phyloP scores from a whole-genome alignment of 2,329 filamentous ascomycete species.

The Macroventuria anomochaeta region DNA sequence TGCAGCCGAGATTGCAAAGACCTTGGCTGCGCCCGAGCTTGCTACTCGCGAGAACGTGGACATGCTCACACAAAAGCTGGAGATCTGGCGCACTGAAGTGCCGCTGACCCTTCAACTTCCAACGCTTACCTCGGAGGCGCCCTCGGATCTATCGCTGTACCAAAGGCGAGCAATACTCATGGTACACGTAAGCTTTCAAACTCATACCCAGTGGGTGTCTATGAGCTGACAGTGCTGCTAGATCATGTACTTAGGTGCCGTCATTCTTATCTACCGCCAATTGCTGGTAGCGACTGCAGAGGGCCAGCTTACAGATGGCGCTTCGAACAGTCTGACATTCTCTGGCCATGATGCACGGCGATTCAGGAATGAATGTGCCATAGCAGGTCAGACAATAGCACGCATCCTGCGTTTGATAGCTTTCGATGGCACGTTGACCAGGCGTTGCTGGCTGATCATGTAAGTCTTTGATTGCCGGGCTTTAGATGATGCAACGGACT shows the following conservation, averaged over 20 bases:
- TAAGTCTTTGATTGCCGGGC: slow-evolving; percentile 16
- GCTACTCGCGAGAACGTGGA: slow-evolving; percentile 39
- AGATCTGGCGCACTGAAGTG: slow-evolving; percentile 44
- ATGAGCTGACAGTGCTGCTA: slow-evolving; percentile 11
- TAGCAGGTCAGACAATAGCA: slow-evolving; percentile 46
- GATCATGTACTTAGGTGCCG: slow-evolving; percentile 49
- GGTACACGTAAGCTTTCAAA: slow-evolving; percentile 40
- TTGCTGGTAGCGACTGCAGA: slow-evolving; percentile 43
- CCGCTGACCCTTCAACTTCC: slow-evolving; percentile 41
- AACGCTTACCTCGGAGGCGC: slow-evolving; percentile 34
- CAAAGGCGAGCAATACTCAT: slow-evolving; percentile 47
- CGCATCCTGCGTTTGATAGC: slow-evolving; percentile 44
- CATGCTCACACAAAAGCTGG: slow-evolving; percentile 40
- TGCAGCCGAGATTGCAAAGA: slow-evolving; percentile 46
- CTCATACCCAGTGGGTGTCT: no score
- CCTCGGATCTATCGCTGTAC: slow-evolving; percentile 35
- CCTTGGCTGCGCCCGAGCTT: slow-evolving; percentile 38
- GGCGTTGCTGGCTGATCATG: slow-evolving; percentile 50
- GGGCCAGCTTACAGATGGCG: slow-evolving; percentile 36
- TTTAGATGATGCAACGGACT: neutral
- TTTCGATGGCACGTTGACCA: slow-evolving; percentile 45
- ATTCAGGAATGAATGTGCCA: slow-evolving; percentile 41
- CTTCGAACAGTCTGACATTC: slow-evolving; percentile 32
- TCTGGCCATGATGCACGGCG: slow-evolving; percentile 34
- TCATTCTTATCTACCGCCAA: slow-evolving; percentile 47